A percentile compares a stretch with the other conserved stretches of the same genome.
These are phyloP conservation scores for Cyberlindnera lachancei DNA, from an alignment of 805 yeast genomes.

Conservation along the genomic window DNA sequence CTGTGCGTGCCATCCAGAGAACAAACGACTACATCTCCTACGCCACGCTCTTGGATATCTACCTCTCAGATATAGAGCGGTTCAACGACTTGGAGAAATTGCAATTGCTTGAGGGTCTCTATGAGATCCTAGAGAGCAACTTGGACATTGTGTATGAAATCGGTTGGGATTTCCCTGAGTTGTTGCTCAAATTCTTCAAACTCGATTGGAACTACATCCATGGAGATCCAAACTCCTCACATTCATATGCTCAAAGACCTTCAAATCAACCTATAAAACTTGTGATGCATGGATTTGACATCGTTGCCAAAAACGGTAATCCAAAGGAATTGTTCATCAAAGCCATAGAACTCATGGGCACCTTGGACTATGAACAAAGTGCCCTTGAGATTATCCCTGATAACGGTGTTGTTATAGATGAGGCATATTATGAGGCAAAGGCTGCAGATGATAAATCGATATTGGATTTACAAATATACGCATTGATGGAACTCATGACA, in stretches of 20 bases:
- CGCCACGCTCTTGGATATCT: slow-evolving; percentile 63
- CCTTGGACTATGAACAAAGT: slow-evolving; percentile 22
- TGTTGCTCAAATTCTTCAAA: slow-evolving; percentile 49
- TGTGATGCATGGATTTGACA: slow-evolving; percentile 46
- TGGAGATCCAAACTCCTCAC: too few species aligned
- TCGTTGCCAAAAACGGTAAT: slow-evolving; percentile 63
- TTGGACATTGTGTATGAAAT: slow-evolving; percentile 52
- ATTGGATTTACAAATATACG: slow-evolving; percentile 47
- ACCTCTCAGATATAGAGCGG: slow-evolving; percentile 39
- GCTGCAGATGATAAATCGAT: slow-evolving; percentile 11
- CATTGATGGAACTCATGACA: slow-evolving; percentile 56
- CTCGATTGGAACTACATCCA: too few species aligned
- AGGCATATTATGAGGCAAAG: too few species aligned
- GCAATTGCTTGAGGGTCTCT: slow-evolving; percentile 38
- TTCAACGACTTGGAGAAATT: slow-evolving; percentile 45
- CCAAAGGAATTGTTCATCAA: slow-evolving; percentile 74
- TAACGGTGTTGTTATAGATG: too few species aligned
- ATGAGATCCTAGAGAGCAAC: slow-evolving; percentile 36
- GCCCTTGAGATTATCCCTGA: too few species aligned
- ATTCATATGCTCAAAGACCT: slow-evolving; percentile 32
- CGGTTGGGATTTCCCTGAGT: slow-evolving; percentile 88
- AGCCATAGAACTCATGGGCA: slow-evolving; percentile 54
- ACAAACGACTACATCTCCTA: slow-evolving; percentile 60
- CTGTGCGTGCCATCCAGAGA: slow-evolving; percentile 26
- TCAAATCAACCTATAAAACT: slow-evolving; percentile 8